A percentile compares a stretch with the other conserved stretches of the same genome.
Conservation (phyloP, 768 basidiomycete species). For the Psilocybe sp. region DNA sequence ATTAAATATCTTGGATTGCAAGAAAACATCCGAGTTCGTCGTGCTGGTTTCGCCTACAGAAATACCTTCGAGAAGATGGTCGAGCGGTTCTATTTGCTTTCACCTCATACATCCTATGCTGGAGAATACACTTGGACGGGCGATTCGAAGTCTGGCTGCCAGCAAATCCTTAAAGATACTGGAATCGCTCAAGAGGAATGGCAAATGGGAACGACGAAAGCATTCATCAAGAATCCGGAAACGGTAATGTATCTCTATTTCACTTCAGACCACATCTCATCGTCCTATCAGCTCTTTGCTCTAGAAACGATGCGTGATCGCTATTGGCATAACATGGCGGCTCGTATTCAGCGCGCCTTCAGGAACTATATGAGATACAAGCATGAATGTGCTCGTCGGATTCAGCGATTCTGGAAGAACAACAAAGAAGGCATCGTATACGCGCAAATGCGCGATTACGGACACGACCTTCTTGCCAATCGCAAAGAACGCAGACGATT, state of each 20-base stretch:
- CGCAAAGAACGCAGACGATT: conserved; percentile 93
- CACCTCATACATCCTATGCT: conserved; percentile 93
- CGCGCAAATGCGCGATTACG: conserved; percentile 89
- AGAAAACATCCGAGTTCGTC: conserved; percentile 95
- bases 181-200: conserved; percentile 97
- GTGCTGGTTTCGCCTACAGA: conserved; percentile 97
- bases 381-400: conserved; percentile 90
- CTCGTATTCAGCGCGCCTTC: conserved; percentile 93
- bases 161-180: conserved; percentile 89
- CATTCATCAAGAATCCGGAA: conserved; percentile 99
- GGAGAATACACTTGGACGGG: conserved; percentile 98
- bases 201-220: conserved; percentile 99
- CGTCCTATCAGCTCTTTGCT: conserved; percentile 77
- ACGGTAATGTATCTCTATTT: conserved; percentile 53
- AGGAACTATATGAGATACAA: conserved; percentile 95
- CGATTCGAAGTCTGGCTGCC: conserved; percentile 86
- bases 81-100: conserved; percentile 94
- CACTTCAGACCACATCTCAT: conserved; percentile 2
- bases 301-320: conserved; percentile 98
- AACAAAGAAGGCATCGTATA: conserved; percentile 94
- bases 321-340: conserved; percentile 99
- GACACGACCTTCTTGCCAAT: conserved; percentile 86
- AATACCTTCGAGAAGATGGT: conserved; percentile 99
- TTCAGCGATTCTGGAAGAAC: conserved; percentile 98
- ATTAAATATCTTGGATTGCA: conserved; percentile 98